Conservation (phyloP, 495 filamentous ascomycete species). For the Hypoxylon lienhwacheense region DNA sequence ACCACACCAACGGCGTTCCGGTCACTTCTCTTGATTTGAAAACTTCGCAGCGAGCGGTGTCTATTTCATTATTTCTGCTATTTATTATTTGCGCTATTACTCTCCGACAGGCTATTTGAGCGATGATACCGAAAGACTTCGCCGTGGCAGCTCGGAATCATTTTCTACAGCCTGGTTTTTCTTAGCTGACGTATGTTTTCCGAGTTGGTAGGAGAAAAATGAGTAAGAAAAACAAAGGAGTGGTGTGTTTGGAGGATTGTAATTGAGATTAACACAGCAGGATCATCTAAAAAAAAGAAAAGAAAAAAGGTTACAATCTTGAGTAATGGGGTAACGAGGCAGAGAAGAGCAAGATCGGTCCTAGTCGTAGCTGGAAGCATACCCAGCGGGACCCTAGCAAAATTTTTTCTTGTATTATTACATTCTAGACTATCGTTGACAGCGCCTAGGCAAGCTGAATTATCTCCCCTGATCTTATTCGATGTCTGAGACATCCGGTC, state of each 20-base stretch:
- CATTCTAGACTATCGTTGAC: constrained; percentile 43
- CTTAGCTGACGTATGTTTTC: too few species aligned
- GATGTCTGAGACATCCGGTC: constrained; percentile 10
- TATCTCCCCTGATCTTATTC: constrained; percentile 13
- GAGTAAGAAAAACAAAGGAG: too few species aligned
- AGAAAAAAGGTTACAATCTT: too few species aligned
- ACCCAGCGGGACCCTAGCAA: constrained; percentile 18
- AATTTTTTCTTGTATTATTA: constrained; percentile 39
- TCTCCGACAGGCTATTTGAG: neutral
- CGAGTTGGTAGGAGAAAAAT: too few species aligned
- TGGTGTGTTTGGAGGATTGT: too few species aligned
- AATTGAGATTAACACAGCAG: too few species aligned
- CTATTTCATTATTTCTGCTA: constrained; percentile 3
- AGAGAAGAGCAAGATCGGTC: neutral
- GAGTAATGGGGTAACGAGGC: too few species aligned
- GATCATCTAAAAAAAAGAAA: too few species aligned
- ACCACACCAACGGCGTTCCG: constrained; percentile 33
- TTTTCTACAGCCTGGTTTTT: too few species aligned
- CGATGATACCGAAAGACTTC: neutral
- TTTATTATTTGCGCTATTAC: constrained; percentile 24
- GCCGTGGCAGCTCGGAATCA: too few species aligned
- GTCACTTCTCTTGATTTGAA: neutral
- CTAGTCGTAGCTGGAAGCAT: neutral
- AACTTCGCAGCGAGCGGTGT: neutral
- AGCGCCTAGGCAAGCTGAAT: constrained; percentile 23